These are phyloP conservation scores for Rhizopogon sp. DNA, from an alignment of 768 basidiomycete genomes.

Conservation along the genomic window DNA sequence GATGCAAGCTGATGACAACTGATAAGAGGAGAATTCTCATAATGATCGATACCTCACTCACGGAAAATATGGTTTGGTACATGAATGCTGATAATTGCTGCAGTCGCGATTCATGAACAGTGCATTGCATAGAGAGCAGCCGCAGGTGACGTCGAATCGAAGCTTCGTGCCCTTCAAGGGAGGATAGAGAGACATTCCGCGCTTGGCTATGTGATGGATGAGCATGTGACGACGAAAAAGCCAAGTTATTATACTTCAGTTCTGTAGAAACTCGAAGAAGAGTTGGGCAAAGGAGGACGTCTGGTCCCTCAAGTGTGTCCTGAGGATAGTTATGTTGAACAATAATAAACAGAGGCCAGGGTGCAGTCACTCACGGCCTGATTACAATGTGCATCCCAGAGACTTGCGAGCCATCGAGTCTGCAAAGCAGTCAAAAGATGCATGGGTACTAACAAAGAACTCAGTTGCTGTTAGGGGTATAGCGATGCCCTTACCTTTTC, in stretches of 20 bases:
- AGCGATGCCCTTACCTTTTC: conserved; percentile 30
- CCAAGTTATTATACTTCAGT: conserved; percentile 32
- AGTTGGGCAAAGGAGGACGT: conserved; percentile 39
- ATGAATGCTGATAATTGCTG: conserved; percentile 38
- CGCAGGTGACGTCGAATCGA: conserved; percentile 34
- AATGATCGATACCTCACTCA: conserved; percentile 19
- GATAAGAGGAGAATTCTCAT: conserved; percentile 3
- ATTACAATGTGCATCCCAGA: conserved; percentile 34
- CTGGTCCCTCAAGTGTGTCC: conserved; percentile 27
- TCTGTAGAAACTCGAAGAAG: conserved; percentile 32
- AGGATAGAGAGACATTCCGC: conserved; percentile 33
- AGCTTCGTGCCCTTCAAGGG: conserved; percentile 33
- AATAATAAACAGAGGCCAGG: not conserved
- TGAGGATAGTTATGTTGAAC: conserved; percentile 7
- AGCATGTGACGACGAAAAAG: not conserved
- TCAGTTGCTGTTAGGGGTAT: not conserved
- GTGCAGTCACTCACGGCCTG: not conserved
- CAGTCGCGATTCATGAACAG: conserved; percentile 31
- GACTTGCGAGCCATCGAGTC: conserved; percentile 44
- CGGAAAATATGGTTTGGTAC: conserved; percentile 36
- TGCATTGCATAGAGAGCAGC: conserved; percentile 36
- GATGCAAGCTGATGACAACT: conserved; percentile 35
- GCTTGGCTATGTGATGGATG: conserved; percentile 32
- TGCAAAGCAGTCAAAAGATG: conserved; percentile 30
- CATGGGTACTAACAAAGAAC: conserved; percentile 22